Conservation (phyloP, 176 grass and related monocot species). For the Oryza punctata region DNA sequence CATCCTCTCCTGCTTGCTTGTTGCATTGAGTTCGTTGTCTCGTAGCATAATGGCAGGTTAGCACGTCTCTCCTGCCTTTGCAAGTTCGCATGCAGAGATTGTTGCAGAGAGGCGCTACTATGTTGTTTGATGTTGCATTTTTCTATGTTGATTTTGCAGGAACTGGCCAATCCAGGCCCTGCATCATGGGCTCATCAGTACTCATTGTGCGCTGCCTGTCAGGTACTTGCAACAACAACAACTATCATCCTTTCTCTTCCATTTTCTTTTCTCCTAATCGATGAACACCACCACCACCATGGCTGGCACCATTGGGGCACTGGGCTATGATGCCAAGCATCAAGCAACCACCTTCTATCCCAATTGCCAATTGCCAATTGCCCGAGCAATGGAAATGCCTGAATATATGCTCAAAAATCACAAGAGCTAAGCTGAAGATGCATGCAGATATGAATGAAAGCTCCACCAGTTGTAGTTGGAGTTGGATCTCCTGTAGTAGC, state of each 20-base stretch:
- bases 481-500: background rate
- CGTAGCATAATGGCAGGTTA: slow-evolving; percentile 14
- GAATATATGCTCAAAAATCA: background rate
- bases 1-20: background rate
- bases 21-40: slow-evolving; percentile 1
- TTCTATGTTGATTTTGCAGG: slow-evolving; percentile 16
- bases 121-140: background rate
- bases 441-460: background rate
- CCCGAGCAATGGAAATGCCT: too few species aligned
- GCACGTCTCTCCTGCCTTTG: slow-evolving; percentile 19
- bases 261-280: background rate
- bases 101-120: background rate
- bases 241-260: background rate
- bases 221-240: background rate
- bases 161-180: background rate
- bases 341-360: background rate
- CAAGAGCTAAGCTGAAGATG: background rate
- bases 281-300: background rate
- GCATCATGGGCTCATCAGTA: slow-evolving; percentile 11
- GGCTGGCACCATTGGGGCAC: background rate
- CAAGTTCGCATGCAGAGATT: background rate
- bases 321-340: background rate
- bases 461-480: background rate
- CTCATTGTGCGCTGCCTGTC: background rate
- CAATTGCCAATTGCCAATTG: background rate